Conservation (phyloP, 2,329 filamentous ascomycete genomes). For the Colletotrichum orchidophilum region DNA sequence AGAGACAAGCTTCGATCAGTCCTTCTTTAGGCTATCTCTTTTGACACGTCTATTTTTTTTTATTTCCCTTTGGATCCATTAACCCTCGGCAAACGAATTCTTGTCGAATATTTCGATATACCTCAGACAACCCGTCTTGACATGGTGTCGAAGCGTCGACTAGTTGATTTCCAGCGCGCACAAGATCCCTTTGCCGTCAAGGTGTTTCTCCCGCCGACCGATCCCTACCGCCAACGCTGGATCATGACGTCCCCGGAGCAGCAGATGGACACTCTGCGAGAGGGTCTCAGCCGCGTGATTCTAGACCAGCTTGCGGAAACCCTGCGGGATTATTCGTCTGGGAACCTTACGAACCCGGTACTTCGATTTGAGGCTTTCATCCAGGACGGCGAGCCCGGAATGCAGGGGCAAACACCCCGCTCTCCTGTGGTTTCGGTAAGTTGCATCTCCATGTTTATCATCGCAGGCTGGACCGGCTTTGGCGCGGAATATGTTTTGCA, state of each 20-base stretch:
- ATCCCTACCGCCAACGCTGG: neutral
- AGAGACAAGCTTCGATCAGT: conserved; percentile 13
- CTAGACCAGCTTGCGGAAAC: conserved; percentile 33
- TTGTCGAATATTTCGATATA: neutral
- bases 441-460: neutral
- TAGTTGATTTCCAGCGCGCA: conserved; percentile 3
- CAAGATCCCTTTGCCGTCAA: neutral
- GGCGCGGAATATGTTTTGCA: neutral
- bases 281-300: conserved; percentile 33
- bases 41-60: conserved; percentile 3
- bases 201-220: neutral
- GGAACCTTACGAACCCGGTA: conserved; percentile 32
- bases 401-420: conserved; percentile 29
- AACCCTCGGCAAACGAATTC: neutral
- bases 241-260: conserved; percentile 33
- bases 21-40: conserved; percentile 13
- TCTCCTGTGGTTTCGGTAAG: conserved; percentile 34
- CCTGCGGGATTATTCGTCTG: conserved; percentile 32
- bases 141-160: conserved; percentile 6
- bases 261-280: conserved; percentile 31
- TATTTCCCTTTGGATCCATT: neutral
- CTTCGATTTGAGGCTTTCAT: conserved; percentile 34
- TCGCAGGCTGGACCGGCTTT: neutral
- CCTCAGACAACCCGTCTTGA: neutral
- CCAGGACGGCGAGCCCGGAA: conserved; percentile 30